Evolutionary conservation across 2,329 filamentous ascomycete genomes (phyloP).

Genomic region (Westerdykella ornata): DNA sequence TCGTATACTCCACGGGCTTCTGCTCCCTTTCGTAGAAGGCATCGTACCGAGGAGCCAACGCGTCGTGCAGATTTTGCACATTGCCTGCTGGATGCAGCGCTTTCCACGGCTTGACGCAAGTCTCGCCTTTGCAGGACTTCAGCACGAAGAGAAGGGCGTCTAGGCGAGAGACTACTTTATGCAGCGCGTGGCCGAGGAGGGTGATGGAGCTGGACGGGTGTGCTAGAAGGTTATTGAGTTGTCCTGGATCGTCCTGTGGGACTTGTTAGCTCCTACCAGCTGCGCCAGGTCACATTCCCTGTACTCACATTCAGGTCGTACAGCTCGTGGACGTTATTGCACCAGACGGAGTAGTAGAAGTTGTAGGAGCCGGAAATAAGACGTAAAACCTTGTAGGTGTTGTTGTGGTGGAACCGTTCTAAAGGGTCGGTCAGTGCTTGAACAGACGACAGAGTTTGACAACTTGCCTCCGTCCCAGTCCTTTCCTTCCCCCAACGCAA

Average conservation of each 20-base stretch:
- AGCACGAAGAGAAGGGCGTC: slow-evolving; percentile 55
- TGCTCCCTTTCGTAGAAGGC: slow-evolving; percentile 47
- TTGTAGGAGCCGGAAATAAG: slow-evolving; percentile 51
- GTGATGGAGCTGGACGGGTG: neutral
- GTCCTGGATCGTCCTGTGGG: slow-evolving; percentile 24
- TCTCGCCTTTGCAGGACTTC: slow-evolving; percentile 53
- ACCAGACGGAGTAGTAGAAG: slow-evolving; percentile 63
- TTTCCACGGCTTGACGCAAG: slow-evolving; percentile 53
- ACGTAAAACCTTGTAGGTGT: slow-evolving; percentile 58
- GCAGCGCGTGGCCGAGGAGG: slow-evolving; percentile 9
- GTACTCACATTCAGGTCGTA: slow-evolving; percentile 53
- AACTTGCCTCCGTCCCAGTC: slow-evolving; percentile 6
- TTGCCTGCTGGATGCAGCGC: slow-evolving; percentile 50
- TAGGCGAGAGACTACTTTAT: slow-evolving; percentile 27
- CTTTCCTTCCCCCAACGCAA: slow-evolving; percentile 10
- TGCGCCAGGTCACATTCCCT: too few species aligned
- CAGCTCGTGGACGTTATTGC: slow-evolving; percentile 59
- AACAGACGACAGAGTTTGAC: neutral
- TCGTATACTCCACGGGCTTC: slow-evolving; percentile 47
- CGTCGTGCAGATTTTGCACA: slow-evolving; percentile 48
- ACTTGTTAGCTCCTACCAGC: neutral
- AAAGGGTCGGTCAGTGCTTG: neutral
- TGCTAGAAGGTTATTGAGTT: slow-evolving; percentile 35
- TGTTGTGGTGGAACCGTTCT: slow-evolving; percentile 31
- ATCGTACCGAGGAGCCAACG: slow-evolving; percentile 46